Percentiles rank a stretch among this genome's conserved stretches.
phyloP scores from a whole-genome alignment of 1,284 basidiomycete species.

The Puccinia coronata region DNA sequence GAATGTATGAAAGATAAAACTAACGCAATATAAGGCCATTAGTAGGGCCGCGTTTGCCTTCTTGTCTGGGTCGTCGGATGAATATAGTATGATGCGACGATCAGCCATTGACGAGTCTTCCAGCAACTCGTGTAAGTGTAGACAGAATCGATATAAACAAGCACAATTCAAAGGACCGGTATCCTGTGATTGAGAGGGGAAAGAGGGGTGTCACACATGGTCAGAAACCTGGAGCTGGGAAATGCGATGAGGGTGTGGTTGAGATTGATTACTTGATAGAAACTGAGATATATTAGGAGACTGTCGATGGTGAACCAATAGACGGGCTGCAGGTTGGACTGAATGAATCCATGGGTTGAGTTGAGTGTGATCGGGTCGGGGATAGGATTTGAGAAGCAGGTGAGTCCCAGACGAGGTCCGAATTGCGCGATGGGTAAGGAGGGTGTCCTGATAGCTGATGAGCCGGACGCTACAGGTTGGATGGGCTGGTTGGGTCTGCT shows the following conservation, averaged over 20 bases:
- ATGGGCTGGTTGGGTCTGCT: neutral
- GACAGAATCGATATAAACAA: constrained; percentile 69
- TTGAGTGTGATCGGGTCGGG: constrained; percentile 48
- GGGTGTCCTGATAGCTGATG: constrained; percentile 1
- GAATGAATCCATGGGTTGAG: neutral
- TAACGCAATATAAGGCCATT: constrained; percentile 82
- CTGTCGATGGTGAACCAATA: constrained; percentile 72
- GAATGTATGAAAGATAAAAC: constrained; percentile 57
- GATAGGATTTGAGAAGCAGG: constrained; percentile 50
- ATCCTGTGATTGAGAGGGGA: constrained; percentile 58
- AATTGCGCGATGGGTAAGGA: constrained; percentile 27
- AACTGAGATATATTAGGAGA: constrained; percentile 86
- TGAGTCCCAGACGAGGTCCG: constrained; percentile 41
- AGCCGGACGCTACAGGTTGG: constrained; percentile 5
- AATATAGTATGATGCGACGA: constrained; percentile 82
- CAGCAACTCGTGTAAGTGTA: constrained; percentile 82
- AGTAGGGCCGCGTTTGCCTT: constrained; percentile 94
- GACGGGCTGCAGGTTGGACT: constrained; percentile 27
- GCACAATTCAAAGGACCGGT: constrained; percentile 71
- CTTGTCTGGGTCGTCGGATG: constrained; percentile 75
- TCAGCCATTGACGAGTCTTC: constrained; percentile 63
- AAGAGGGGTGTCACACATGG: neutral
- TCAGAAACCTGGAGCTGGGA: neutral
- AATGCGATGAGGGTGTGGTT: neutral
- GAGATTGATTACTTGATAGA: constrained; percentile 68